Percentiles rank a stretch among this genome's conserved stretches.
Evolutionary conservation across 345 rosid species (phyloP).

Genomic region (Kandelia obovata): DNA sequence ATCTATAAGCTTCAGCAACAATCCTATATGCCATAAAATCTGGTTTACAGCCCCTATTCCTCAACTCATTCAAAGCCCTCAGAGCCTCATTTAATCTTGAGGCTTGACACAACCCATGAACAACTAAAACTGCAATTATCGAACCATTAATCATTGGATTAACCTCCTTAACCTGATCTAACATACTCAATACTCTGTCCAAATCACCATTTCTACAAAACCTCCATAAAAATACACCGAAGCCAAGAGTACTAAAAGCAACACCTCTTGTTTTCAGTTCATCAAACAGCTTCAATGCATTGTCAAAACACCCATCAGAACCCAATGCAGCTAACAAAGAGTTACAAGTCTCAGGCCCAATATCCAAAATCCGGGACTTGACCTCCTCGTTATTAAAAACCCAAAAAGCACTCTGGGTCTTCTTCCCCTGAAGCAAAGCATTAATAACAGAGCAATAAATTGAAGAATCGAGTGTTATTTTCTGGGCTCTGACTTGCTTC

Average conservation of each 20-base stretch:
- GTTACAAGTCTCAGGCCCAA: constrained; percentile 58
- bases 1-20: constrained; percentile 65
- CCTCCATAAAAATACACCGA: constrained; percentile 67
- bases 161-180: constrained; percentile 45
- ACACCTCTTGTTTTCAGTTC: constrained; percentile 53
- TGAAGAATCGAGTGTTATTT: constrained; percentile 48
- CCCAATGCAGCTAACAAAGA: constrained; percentile 60
- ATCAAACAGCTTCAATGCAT: constrained; percentile 54
- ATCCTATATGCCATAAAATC: constrained; percentile 88
- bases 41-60: constrained; percentile 70
- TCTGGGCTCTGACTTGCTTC: constrained; percentile 50
- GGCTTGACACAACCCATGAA: constrained; percentile 64
- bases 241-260: constrained; percentile 55
- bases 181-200: constrained; percentile 37
- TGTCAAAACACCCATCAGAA: constrained; percentile 45
- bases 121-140: constrained; percentile 57
- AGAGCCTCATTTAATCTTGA: constrained; percentile 62
- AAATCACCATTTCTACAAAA: constrained; percentile 39
- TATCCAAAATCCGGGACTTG: constrained; percentile 21
- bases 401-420: constrained; percentile 53
- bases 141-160: constrained; percentile 58
- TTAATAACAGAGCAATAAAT: constrained; percentile 43
- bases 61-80: constrained; percentile 61
- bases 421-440: constrained; percentile 44
- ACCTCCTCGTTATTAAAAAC: constrained; percentile 41